Conservation (phyloP, 179 eudicot species). For the Drosera spatulata region DNA sequence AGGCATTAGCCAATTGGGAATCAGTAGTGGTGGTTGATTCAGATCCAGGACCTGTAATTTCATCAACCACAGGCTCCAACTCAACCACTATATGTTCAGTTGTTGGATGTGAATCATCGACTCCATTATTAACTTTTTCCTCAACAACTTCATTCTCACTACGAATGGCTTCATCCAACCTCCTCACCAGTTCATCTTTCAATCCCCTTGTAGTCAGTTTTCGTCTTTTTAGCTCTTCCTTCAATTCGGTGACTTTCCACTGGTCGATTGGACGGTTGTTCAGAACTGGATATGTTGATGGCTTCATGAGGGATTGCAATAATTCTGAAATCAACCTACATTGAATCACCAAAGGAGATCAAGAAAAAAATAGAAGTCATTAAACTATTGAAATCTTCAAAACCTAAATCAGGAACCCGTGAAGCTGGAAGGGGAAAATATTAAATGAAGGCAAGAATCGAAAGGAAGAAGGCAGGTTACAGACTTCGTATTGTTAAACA, state of each 20-base stretch:
- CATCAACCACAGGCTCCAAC: background rate
- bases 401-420: too few species aligned
- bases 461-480: too few species aligned
- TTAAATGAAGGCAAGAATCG: too few species aligned
- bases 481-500: too few species aligned
- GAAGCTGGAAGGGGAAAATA: too few species aligned
- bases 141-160: constrained; percentile 28
- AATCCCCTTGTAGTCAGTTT: constrained; percentile 62
- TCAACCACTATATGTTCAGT: constrained; percentile 10
- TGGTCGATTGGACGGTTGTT: constrained; percentile 76
- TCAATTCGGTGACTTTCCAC: constrained; percentile 88
- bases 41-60: constrained; percentile 4
- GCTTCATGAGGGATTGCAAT: constrained; percentile 1
- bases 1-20: background rate
- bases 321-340: too few species aligned
- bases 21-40: background rate
- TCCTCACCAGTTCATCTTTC: constrained; percentile 66
- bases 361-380: too few species aligned
- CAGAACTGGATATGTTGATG: constrained; percentile 51
- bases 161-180: constrained; percentile 63
- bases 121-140: constrained; percentile 4
- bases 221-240: constrained; percentile 85
- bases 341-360: too few species aligned
- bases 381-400: too few species aligned
- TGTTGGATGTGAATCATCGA: constrained; percentile 10